Evolutionary conservation across 2,329 filamentous ascomycete genomes (phyloP), one percentile per base, ranked within the genome.

Genomic region (Fusarium sterilihyphosum): DNA sequence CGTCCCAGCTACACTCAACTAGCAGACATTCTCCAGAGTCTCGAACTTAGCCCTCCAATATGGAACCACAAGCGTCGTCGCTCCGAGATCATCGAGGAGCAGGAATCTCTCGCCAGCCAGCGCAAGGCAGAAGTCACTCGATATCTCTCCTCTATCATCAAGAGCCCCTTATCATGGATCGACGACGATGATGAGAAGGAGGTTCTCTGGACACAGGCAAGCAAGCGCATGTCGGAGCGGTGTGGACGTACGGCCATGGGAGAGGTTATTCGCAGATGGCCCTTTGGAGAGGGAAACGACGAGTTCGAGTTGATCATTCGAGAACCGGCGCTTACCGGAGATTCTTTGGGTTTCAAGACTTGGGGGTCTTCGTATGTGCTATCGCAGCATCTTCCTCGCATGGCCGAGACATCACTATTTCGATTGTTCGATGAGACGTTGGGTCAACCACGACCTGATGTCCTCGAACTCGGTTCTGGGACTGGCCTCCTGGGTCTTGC

Each of bases 361-460:
- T 98, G 96, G 96, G 94, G 93, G 2, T 96, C 95, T 0, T 96
- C 95, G 0, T 97, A 95, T 79, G 88, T 97, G 5, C 90, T 98
- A 9, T 93, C 96, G 0, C 92, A 90, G 75, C 90, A 93, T 31
- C 88, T 98, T 33, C 85, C 85, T 26, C 79, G 79, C 18, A 84
- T 91, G 44, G 82, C 79, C 13, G 82, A 81, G 49, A 85, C 82
- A 20, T 83, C 84, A 1, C 78, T 90, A 29, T 84, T 84, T 38
- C 83, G 86, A 49, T 75, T 89, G 13, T 83, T 90, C 22, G 79
- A 82, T 44, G 78, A 81, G 63, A 80, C 80, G 18, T 70, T 82
- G 14, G 77, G 79, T 50, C 71, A 80, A 49, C 68, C 80, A 38
- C 69, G 78, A 9, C 78, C 83, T 22, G 74, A 79, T 9, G 84